phyloP scores from a whole-genome alignment of 1,284 basidiomycete species.

The Schizopora paradoxa region DNA sequence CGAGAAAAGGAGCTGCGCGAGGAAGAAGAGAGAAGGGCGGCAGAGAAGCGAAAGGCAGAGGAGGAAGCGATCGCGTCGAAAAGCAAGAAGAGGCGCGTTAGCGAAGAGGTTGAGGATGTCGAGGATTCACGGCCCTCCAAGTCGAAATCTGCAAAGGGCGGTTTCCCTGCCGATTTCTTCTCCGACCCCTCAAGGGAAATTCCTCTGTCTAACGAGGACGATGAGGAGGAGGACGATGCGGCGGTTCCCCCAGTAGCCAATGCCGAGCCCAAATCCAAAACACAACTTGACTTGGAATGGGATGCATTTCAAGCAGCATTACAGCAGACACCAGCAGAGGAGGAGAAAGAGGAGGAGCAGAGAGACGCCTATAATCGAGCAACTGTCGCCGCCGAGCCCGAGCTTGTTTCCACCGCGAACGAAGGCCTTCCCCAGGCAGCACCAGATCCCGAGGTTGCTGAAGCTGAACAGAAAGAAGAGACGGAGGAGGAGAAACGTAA shows the following conservation, averaged over 20 bases:
- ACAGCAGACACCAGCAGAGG: conserved; percentile 28
- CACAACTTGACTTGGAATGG: conserved; percentile 24
- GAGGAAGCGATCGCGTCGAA: too few relatives aligned
- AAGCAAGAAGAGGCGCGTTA: conserved; percentile 18
- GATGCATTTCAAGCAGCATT: conserved; percentile 63
- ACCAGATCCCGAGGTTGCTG: conserved; percentile 24
- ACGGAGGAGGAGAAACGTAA: conserved; percentile 32
- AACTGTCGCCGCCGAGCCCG: conserved; percentile 65
- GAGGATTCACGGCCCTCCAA: conserved; percentile 8
- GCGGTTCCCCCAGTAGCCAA: conserved; percentile 9
- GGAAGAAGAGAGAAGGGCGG: conserved; percentile 27
- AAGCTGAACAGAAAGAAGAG: conserved; percentile 22
- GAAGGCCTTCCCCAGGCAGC: conserved; percentile 47
- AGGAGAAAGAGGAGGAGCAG: conserved; percentile 24
- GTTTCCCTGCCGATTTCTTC: conserved; percentile 71
- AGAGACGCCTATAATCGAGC: conserved; percentile 58
- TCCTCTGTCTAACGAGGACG: conserved; percentile 30
- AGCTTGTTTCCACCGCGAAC: conserved; percentile 40
- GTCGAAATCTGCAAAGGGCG: conserved; percentile 16
- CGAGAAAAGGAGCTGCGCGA: conserved; percentile 46
- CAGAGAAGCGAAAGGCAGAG: conserved; percentile 40
- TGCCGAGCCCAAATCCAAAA: conserved; percentile 18
- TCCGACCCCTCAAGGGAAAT: conserved; percentile 62
- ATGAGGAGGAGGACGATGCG: conserved; percentile 41
- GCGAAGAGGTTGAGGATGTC: conserved; percentile 17